Evolutionary conservation across 1,139 yeast species (phyloP), one percentile per base, ranked within the genome.

Genomic region (Arxiozyma heterogenica): DNA sequence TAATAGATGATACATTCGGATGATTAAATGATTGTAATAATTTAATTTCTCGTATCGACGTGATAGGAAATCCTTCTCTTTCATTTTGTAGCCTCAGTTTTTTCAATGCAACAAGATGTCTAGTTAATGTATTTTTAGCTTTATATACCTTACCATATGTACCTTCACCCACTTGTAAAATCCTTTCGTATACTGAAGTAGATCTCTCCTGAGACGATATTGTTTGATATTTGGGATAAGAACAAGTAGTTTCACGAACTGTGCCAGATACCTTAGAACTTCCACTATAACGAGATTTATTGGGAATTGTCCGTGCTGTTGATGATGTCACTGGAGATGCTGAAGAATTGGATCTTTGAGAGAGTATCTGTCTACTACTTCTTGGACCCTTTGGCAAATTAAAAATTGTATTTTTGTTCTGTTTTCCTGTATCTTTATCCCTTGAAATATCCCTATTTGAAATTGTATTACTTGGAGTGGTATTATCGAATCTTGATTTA

Each of bases 61-160:
- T 93, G 23, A 93, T 87, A 0, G 98, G 98, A 70, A 93, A 89
- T 0, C 98, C 98, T 66, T 93, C 98, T 51, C 90, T 76, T 68
- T 93, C 98, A 9, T 83, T 73, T 66, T 93, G 98, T 66, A 93
- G 76, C 57, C 98, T 73, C 50, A 93, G 75, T 61, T 84, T 79
- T 66, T 93, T 93, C 64, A 93, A 74, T 1, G 98, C 98, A 27
- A 90, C 95, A 61, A 77, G 73, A 57, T 80, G 83, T 6, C 79
- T 76, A 0, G 96, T 88, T n/a, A 80, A 74, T 11, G 56, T 55
- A 52, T 67, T 67, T 46, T 59, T 62, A 1, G 70, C 69, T 71
- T 88, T 85, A 73, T 82, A 85, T 11, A 86, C 95, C 53, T 84
- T 78, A 15, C 94, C 90, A 64, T 86, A 86, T 0, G 95, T 89